Base-by-base conservation (phyloP, 768 basidiomycete genomes). In the Solioccasus polychromus region DNA sequence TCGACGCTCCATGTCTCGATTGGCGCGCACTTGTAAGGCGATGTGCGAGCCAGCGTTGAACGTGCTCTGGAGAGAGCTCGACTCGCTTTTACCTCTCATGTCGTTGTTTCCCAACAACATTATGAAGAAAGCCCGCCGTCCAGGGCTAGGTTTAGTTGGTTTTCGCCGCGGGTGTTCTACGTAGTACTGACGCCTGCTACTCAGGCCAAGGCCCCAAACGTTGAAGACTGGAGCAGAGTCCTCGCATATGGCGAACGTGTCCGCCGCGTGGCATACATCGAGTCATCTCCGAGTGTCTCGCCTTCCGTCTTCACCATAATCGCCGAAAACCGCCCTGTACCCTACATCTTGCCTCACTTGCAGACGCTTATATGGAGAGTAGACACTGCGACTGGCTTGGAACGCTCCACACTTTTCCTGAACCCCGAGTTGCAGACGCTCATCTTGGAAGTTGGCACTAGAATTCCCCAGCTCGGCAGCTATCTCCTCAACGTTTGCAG, bases 91-190 rank as follows among this genome's bases (percentile, higher is more conserved):
- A 36, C 88, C 88, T 9, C 70, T 90, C 46, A 70, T 89, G 46
- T 81, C 82, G 28, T 61, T 88, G 44, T 89, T 90, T 61, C 88
- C 88, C 12, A 71, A 69, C 46, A 71, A 76, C 51, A 57, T 88
- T 52, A 69, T 88, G 66, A 85, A 80, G 67, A 85, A 80, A 64
- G 72, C 80, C 46, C 77, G 79, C 51, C 80, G 77, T 59, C 88
- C 88, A 39, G 86, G 85, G 39, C 67, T 88, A 50, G 88, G 88
- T 61, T 71, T 90, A 71, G 88, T 89, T 59, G 60, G 87, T 71
- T 22, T 34, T 22, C 20, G 26, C 29, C 39, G 23, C 23, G 9
- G 19, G 14, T 44, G 28, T 41, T 37, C 41, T 30, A n/a, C 3
- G 22, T 25, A 24, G 30, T 40, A 15, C 43, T 56, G 39, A 55